A percentile compares a stretch with the other conserved stretches of the same genome.
These are phyloP conservation scores for Teratosphaeria pseudoeucalypti DNA, from an alignment of 2,329 filamentous ascomycete species.

Conservation along the genomic window DNA sequence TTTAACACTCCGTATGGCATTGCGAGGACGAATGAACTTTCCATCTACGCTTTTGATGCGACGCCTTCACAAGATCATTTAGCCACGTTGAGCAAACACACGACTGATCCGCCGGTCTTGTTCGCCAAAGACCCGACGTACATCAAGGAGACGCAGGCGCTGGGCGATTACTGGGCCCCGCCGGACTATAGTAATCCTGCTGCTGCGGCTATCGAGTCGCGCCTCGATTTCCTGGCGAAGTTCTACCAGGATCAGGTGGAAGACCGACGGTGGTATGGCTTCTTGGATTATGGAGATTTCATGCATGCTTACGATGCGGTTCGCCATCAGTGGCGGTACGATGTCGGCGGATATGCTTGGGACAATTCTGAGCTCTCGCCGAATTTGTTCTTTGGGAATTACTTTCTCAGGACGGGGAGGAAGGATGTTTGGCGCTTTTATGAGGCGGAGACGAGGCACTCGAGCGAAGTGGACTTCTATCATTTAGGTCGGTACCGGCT, in stretches of 20 bases:
- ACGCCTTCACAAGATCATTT: not conserved
- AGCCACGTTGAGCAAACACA: not conserved
- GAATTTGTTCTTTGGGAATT: slow-evolving; percentile 53
- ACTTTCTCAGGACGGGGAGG: slow-evolving; percentile 50
- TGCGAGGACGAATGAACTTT: slow-evolving; percentile 46
- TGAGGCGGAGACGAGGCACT: slow-evolving; percentile 49
- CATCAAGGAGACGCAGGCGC: slow-evolving; percentile 33
- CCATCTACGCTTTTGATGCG: not conserved
- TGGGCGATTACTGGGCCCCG: slow-evolving; percentile 47
- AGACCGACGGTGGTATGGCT: slow-evolving; percentile 52
- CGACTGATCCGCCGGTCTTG: not conserved
- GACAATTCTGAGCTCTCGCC: slow-evolving; percentile 55
- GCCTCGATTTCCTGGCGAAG: slow-evolving; percentile 46
- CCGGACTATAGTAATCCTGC: slow-evolving; percentile 22
- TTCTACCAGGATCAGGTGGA: slow-evolving; percentile 49
- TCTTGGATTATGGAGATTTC: slow-evolving; percentile 52
- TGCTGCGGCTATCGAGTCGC: slow-evolving; percentile 37
- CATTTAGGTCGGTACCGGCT: slow-evolving; percentile 32
- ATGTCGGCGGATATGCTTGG: slow-evolving; percentile 55
- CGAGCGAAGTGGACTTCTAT: slow-evolving; percentile 52
- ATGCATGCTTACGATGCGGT: slow-evolving; percentile 53
- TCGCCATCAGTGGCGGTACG: slow-evolving; percentile 52
- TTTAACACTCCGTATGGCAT: slow-evolving; percentile 50
- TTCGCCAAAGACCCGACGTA: not conserved
- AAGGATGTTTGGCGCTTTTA: slow-evolving; percentile 49